A percentile compares a stretch with the other conserved stretches of the same genome.
These are phyloP conservation scores for Cytospora piceicola DNA, from an alignment of 2,329 filamentous ascomycete genomes.

Conservation along the genomic window DNA sequence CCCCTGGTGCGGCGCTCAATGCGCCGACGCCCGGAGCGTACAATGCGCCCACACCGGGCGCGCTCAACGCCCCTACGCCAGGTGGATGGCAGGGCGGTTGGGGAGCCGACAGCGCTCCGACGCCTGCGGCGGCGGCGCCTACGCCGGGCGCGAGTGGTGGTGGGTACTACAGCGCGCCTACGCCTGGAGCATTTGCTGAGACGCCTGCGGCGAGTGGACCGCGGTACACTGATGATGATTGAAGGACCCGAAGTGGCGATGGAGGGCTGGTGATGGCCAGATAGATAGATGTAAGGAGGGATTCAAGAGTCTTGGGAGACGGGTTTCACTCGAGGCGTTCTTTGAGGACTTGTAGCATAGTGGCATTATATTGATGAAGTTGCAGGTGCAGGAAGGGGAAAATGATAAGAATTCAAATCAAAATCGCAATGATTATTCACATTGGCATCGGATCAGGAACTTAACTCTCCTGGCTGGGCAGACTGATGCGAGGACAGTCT, in stretches of 20 bases:
- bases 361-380: background rate
- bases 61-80: slow-evolving; percentile 69
- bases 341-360: background rate
- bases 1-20: slow-evolving; percentile 60
- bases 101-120: slow-evolving; percentile 67
- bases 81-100: slow-evolving; percentile 65
- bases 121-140: slow-evolving; percentile 66
- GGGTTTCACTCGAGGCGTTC: slow-evolving; percentile 7
- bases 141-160: slow-evolving; percentile 69
- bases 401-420: background rate
- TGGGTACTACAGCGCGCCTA: slow-evolving; percentile 63
- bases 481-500: background rate
- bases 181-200: slow-evolving; percentile 66
- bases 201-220: slow-evolving; percentile 65
- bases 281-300: too few relatives aligned
- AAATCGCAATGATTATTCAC: background rate
- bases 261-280: background rate
- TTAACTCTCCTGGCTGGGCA: background rate
- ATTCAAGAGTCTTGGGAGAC: too few relatives aligned
- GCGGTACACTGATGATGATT: slow-evolving; percentile 58
- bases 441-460: background rate
- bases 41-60: slow-evolving; percentile 66
- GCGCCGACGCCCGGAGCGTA: slow-evolving; percentile 74
- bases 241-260: background rate
- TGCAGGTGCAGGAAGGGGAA: background rate